Evolutionary conservation across 108 stramenopile species (phyloP).

Genomic region (Nitzschia sp.): DNA sequence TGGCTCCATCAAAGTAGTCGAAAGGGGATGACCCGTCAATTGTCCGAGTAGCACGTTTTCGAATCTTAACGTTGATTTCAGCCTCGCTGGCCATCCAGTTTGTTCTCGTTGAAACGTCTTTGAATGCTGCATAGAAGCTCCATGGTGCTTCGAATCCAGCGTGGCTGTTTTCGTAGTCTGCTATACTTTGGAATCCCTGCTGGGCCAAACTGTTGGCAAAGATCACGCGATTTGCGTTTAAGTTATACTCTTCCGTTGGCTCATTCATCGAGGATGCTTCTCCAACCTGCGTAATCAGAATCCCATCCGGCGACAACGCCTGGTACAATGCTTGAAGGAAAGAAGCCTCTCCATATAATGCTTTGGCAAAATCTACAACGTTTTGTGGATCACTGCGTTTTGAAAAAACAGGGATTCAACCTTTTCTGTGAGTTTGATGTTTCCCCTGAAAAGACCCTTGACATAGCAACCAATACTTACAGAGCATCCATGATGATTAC

Average conservation of each 20-base stretch:
- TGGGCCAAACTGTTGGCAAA: conserved; percentile 45
- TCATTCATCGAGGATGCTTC: conserved; percentile 36
- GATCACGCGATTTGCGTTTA: conserved; percentile 35
- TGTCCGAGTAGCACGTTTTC: conserved; percentile 44
- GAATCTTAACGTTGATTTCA: conserved; percentile 58
- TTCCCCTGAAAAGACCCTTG: too few relatives aligned
- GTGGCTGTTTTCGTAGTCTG: conserved; percentile 46
- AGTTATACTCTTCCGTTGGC: conserved; percentile 46
- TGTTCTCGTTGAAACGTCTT: conserved; percentile 33
- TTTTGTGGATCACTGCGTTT: conserved; percentile 42
- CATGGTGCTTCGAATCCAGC: conserved; percentile 58
- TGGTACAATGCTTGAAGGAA: conserved; percentile 56
- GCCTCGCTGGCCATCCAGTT: conserved; percentile 66
- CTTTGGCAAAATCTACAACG: conserved; percentile 49
- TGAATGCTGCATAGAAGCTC: conserved; percentile 57
- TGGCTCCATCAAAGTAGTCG: conserved; percentile 71
- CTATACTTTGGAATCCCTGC: conserved; percentile 58
- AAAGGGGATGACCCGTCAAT: conserved; percentile 51
- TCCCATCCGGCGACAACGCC: conserved; percentile 48
- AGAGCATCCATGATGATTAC: conserved; percentile 84
- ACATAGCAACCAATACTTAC: conserved; percentile 43
- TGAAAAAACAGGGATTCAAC: background rate
- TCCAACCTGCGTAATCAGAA: conserved; percentile 66
- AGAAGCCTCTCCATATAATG: conserved; percentile 45
- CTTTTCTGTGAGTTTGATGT: too few relatives aligned